phyloP scores from a whole-genome alignment of 169 alveolate genomes.

The Plasmodium knowlesi region DNA sequence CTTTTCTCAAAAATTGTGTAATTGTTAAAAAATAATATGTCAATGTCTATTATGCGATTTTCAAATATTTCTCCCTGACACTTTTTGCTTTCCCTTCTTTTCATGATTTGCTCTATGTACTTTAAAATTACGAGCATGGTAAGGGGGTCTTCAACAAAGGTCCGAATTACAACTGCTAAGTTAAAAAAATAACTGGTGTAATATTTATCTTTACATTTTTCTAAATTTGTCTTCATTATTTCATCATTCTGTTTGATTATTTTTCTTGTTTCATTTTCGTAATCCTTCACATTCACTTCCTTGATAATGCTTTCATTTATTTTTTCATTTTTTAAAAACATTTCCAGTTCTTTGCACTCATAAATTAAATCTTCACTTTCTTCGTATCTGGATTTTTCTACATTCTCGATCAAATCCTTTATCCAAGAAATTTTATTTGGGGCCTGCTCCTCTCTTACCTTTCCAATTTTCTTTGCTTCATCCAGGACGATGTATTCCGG shows the following conservation, averaged over 20 bases:
- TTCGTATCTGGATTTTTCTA: slow-evolving; percentile 36
- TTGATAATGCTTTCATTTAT: slow-evolving; percentile 12
- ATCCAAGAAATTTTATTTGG: slow-evolving; percentile 1
- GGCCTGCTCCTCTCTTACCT: not conserved
- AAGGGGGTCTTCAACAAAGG: slow-evolving; percentile 49
- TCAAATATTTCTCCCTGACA: slow-evolving; percentile 22
- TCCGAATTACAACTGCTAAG: slow-evolving; percentile 29
- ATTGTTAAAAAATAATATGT: slow-evolving; percentile 59
- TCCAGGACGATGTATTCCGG: slow-evolving; percentile 52
- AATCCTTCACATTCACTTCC: slow-evolving; percentile 7
- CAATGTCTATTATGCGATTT: slow-evolving; percentile 60
- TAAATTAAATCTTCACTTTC: slow-evolving; percentile 17
- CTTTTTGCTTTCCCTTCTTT: slow-evolving; percentile 26
- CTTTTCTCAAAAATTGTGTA: slow-evolving; percentile 28
- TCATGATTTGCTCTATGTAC: slow-evolving; percentile 53
- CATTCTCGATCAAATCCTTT: not conserved
- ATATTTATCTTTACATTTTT: slow-evolving; percentile 27
- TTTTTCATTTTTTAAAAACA: slow-evolving; percentile 37
- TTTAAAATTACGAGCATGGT: slow-evolving; percentile 40
- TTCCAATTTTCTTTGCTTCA: not conserved
- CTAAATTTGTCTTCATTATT: slow-evolving; percentile 44
- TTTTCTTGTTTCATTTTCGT: slow-evolving; percentile 18
- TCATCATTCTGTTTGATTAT: slow-evolving; percentile 35
- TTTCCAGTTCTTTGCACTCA: slow-evolving; percentile 25
- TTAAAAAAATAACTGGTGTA: slow-evolving; percentile 56